A percentile compares a stretch with the other conserved stretches of the same genome.
phyloP scores from a whole-genome alignment of 805 yeast species.

The Myxozyma lipomycoides region DNA sequence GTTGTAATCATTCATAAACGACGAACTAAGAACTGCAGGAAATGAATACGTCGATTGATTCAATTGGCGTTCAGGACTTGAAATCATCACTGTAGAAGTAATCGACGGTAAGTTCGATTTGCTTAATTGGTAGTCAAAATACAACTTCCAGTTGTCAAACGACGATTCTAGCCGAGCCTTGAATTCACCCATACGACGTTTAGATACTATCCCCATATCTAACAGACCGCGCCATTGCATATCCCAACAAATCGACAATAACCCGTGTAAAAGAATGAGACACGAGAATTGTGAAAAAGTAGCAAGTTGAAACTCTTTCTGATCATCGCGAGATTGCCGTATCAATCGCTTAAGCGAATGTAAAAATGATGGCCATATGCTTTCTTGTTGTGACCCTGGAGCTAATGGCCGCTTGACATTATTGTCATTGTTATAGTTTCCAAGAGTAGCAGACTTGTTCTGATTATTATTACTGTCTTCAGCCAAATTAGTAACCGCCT shows the following conservation, averaged over 20 bases:
- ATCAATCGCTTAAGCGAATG: conserved; percentile 23
- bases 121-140: conserved; percentile 39
- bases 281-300: conserved; percentile 39
- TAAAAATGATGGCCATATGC: conserved; percentile 23
- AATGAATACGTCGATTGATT: conserved; percentile 2
- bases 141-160: conserved; percentile 39
- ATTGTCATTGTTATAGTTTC: not conserved
- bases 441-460: not conserved
- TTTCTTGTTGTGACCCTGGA: conserved; percentile 5
- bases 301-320: conserved; percentile 19
- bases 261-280: conserved; percentile 41
- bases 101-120: conserved; percentile 25
- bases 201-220: conserved; percentile 40
- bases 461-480: not conserved
- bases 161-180: conserved; percentile 37
- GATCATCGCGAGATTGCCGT: conserved; percentile 18
- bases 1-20: conserved; percentile 28
- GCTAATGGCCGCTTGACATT: not conserved
- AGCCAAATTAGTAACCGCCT: not conserved
- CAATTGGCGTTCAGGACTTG: conserved; percentile 3
- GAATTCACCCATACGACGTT: conserved; percentile 35
- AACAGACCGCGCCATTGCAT: conserved; percentile 37
- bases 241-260: conserved; percentile 38
- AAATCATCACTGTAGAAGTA: conserved; percentile 16
- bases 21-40: not conserved